Evolutionary conservation across 2,329 filamentous ascomycete genomes (phyloP).

Genomic region (Paracorniculantispora psalliotae): DNA sequence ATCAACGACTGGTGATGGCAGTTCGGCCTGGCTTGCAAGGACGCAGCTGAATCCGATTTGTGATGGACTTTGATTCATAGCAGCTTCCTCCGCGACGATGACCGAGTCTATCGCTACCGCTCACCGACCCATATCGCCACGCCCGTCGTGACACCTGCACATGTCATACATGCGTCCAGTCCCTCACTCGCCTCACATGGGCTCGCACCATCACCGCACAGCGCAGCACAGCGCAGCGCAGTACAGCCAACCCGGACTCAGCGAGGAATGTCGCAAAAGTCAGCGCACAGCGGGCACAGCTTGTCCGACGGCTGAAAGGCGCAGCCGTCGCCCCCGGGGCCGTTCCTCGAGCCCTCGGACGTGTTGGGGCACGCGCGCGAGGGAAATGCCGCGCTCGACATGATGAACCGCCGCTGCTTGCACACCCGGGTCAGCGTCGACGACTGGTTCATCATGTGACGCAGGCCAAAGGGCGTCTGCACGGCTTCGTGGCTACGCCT

Average conservation of each 20-base stretch:
- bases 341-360: background rate
- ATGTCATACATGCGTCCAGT: too few relatives aligned
- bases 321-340: background rate
- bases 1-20: background rate
- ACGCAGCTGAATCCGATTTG: too few relatives aligned
- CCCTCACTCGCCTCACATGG: too few relatives aligned
- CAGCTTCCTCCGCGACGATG: too few relatives aligned
- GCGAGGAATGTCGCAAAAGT: constrained; percentile 3
- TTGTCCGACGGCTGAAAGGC: background rate
- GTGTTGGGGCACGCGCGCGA: constrained; percentile 5
- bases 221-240: too few relatives aligned
- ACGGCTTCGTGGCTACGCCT: background rate
- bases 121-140: too few relatives aligned
- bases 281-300: background rate
- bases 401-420: constrained; percentile 6
- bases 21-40: background rate
- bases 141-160: too few relatives aligned
- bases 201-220: too few relatives aligned
- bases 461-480: background rate
- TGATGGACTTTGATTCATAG: too few relatives aligned
- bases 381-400: constrained; percentile 1
- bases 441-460: constrained; percentile 1
- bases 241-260: too few relatives aligned
- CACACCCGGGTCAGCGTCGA: background rate
- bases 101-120: too few relatives aligned